A percentile compares a stretch with the other conserved stretches of the same genome.
Evolutionary conservation across 2,329 filamentous ascomycete species (phyloP).

Genomic region (Fusarium nodosum): DNA sequence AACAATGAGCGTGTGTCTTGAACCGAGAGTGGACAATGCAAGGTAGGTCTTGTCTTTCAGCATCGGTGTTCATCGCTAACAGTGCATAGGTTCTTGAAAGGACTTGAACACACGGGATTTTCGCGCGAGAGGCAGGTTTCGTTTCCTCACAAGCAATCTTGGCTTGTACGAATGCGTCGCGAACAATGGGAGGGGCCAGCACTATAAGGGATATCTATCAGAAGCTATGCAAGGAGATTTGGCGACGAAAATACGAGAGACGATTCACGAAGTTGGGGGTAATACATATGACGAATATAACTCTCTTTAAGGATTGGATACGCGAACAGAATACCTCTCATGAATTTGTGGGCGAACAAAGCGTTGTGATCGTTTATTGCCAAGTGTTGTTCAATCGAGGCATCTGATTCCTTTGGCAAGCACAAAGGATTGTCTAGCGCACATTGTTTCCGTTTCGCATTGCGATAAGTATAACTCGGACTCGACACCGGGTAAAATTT

Average conservation of each 20-base stretch:
- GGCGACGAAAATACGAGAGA: slow-evolving; percentile 36
- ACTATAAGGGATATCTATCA: slow-evolving; percentile 55
- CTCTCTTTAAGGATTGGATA: not conserved
- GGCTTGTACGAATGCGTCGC: slow-evolving; percentile 82
- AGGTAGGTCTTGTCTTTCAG: slow-evolving; percentile 70
- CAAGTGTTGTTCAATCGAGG: not conserved
- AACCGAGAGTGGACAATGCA: slow-evolving; percentile 90
- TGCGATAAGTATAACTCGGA: not conserved
- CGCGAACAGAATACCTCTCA: not conserved
- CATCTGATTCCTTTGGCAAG: not conserved
- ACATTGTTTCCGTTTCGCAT: not conserved
- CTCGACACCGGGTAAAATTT: not conserved
- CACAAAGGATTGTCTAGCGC: not conserved
- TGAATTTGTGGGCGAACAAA: not conserved
- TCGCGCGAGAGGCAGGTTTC: slow-evolving; percentile 87
- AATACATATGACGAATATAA: not conserved
- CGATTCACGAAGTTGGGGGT: slow-evolving; percentile 21
- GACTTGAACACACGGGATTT: slow-evolving; percentile 82
- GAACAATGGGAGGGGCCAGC: slow-evolving; percentile 83
- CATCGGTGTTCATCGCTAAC: not conserved
- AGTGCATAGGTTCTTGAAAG: slow-evolving; percentile 59
- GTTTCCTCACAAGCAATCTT: slow-evolving; percentile 93
- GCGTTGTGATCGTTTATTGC: accelerated
- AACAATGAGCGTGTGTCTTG: slow-evolving; percentile 85
- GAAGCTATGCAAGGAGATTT: not conserved